phyloP scores from a whole-genome alignment of 2,329 filamentous ascomycete genomes.

The Zalaria sp. region DNA sequence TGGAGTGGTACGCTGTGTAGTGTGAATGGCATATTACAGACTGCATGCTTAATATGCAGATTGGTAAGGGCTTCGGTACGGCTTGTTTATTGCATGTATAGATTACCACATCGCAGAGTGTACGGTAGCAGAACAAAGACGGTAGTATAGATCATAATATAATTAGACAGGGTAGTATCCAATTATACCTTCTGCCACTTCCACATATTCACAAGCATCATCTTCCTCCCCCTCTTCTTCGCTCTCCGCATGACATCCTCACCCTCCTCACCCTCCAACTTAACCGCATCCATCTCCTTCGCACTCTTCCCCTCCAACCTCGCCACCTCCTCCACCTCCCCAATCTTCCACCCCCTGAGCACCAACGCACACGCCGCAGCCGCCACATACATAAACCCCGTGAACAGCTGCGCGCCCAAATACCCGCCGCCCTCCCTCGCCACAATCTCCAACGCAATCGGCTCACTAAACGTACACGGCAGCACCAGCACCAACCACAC shows the following conservation, averaged over 20 bases:
- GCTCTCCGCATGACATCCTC: slow-evolving; percentile 10
- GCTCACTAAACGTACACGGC: slow-evolving; percentile 50
- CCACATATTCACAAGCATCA: slow-evolving; percentile 13
- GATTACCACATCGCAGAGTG: no score
- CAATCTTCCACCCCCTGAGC: slow-evolving; percentile 48
- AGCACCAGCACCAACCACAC: slow-evolving; percentile 59
- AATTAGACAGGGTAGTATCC: no score
- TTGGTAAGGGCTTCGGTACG: no score
- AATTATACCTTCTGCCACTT: slow-evolving; percentile 17
- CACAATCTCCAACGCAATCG: slow-evolving; percentile 42
- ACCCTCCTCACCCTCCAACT: slow-evolving; percentile 7
- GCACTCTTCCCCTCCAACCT: slow-evolving; percentile 14
- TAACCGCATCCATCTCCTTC: slow-evolving; percentile 13
- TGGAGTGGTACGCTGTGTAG: no score
- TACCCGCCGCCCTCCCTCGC: slow-evolving; percentile 35
- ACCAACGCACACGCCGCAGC: slow-evolving; percentile 39
- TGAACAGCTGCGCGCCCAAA: slow-evolving; percentile 44
- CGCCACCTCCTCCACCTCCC: slow-evolving; percentile 31
- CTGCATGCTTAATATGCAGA: no score
- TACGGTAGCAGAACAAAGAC: no score
- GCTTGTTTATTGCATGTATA: no score
- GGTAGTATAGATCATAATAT: no score
- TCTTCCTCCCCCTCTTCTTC: slow-evolving; percentile 12
- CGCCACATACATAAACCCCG: slow-evolving; percentile 47
- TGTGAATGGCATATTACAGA: no score